These are phyloP conservation scores for Cynara cardunculus DNA, from an alignment of 129 eudicot genomes.

Conservation along the genomic window DNA sequence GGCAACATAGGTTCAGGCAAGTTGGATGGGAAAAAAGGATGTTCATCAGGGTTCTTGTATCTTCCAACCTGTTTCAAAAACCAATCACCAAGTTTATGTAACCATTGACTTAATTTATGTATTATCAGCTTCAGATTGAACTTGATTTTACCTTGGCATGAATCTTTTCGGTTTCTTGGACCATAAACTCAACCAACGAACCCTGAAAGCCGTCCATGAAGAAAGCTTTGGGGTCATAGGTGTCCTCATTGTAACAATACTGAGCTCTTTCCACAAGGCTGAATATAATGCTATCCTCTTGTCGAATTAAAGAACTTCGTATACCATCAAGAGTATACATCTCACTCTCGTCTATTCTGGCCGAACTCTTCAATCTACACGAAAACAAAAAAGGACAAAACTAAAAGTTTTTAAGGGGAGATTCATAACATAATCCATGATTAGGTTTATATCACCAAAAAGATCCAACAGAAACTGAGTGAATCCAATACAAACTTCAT, in stretches of 20 bases:
- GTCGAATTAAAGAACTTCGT: constrained; percentile 65
- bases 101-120: background rate
- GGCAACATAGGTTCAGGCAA: constrained; percentile 84
- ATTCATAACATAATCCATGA: background rate
- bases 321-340: constrained; percentile 82
- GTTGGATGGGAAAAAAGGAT: constrained; percentile 82
- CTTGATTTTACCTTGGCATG: constrained; percentile 63
- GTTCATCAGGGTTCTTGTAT: constrained; percentile 89
- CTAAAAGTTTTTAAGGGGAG: background rate
- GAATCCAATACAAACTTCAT: too few species aligned
- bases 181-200: constrained; percentile 82
- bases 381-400: background rate
- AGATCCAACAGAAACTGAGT: too few species aligned
- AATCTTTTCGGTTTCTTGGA: constrained; percentile 92
- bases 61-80: constrained; percentile 67
- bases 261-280: constrained; percentile 93
- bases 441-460: too few species aligned
- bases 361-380: constrained; percentile 38
- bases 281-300: constrained; percentile 87
- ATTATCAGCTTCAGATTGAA: background rate
- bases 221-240: constrained; percentile 79
- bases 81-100: constrained; percentile 14
- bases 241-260: constrained; percentile 70
- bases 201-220: constrained; percentile 66
- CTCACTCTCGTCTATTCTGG: constrained; percentile 71